phyloP scores from a whole-genome alignment of 2,329 filamentous ascomycete genomes.

The Ceratocystis eucalypticola region DNA sequence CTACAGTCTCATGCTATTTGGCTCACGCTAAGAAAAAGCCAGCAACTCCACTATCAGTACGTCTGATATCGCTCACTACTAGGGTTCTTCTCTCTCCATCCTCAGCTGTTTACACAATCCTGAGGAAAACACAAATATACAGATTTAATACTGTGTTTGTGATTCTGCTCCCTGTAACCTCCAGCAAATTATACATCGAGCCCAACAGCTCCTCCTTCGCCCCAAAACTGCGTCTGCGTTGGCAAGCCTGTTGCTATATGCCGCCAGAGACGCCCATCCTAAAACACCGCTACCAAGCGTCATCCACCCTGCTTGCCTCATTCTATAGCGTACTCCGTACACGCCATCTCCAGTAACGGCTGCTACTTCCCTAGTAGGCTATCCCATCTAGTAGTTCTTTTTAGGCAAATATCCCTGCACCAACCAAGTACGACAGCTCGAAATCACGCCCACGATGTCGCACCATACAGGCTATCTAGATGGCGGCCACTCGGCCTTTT shows the following conservation, averaged over 20 bases:
- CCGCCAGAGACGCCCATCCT: background rate
- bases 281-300: background rate
- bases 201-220: background rate
- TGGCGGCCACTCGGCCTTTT: background rate
- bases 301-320: background rate
- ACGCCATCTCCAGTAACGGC: background rate
- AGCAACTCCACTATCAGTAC: background rate
- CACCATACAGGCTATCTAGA: background rate
- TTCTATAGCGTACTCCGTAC: background rate
- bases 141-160: background rate
- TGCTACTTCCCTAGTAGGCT: background rate
- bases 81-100: background rate
- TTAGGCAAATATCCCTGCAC: background rate
- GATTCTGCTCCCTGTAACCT: background rate
- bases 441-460: background rate
- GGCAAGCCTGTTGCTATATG: background rate
- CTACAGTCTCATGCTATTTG: background rate
- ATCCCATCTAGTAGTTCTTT: background rate
- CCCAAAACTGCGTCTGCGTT: background rate
- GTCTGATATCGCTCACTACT: background rate
- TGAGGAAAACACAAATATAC: background rate
- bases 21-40: background rate
- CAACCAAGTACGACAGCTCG: background rate
- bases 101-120: background rate
- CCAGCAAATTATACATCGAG: background rate